Evolutionary conservation across 1,139 yeast species (phyloP).

Genomic region (Komagataea norvegica): DNA sequence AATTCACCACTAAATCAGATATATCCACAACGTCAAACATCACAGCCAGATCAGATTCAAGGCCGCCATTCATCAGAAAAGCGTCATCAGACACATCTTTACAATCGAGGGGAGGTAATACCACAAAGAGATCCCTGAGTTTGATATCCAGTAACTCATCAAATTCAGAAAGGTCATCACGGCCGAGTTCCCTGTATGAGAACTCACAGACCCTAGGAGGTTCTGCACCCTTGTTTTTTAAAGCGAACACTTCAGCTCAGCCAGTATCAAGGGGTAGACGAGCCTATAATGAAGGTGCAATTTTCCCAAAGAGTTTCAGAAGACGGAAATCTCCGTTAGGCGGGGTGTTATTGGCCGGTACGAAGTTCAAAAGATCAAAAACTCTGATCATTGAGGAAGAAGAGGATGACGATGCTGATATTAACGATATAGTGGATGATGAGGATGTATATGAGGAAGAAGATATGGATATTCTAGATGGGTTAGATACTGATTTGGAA

Average conservation of each 20-base stretch:
- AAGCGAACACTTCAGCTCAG: slow-evolving; percentile 2
- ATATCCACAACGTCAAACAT: slow-evolving; percentile 17
- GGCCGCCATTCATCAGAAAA: slow-evolving; percentile 23
- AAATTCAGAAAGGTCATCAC: slow-evolving; percentile 36
- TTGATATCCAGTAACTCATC: slow-evolving; percentile 38
- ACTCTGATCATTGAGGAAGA: slow-evolving; percentile 33
- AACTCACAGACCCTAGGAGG: slow-evolving; percentile 6
- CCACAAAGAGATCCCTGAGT: slow-evolving; percentile 32
- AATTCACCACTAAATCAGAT: slow-evolving; percentile 23
- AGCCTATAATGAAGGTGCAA: slow-evolving; percentile 30
- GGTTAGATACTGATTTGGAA: slow-evolving; percentile 27
- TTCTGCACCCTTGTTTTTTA: neutral
- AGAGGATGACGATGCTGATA: slow-evolving; percentile 21
- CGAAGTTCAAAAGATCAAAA: slow-evolving; percentile 26
- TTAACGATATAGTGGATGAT: slow-evolving; percentile 13
- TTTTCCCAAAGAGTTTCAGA: slow-evolving; percentile 31
- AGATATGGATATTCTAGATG: slow-evolving; percentile 25
- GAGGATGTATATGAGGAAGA: slow-evolving; percentile 30
- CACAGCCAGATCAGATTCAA: slow-evolving; percentile 15
- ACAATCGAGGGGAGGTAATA: slow-evolving; percentile 12
- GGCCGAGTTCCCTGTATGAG: slow-evolving; percentile 35
- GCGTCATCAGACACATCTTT: slow-evolving; percentile 25
- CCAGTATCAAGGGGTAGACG: slow-evolving; percentile 26
- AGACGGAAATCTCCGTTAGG: slow-evolving; percentile 42
- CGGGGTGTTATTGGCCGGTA: slow-evolving; percentile 18